These are phyloP conservation scores for Coemansia sp. DNA, from an alignment of 192 early-diverging fungal genomes.

Conservation along the genomic window DNA sequence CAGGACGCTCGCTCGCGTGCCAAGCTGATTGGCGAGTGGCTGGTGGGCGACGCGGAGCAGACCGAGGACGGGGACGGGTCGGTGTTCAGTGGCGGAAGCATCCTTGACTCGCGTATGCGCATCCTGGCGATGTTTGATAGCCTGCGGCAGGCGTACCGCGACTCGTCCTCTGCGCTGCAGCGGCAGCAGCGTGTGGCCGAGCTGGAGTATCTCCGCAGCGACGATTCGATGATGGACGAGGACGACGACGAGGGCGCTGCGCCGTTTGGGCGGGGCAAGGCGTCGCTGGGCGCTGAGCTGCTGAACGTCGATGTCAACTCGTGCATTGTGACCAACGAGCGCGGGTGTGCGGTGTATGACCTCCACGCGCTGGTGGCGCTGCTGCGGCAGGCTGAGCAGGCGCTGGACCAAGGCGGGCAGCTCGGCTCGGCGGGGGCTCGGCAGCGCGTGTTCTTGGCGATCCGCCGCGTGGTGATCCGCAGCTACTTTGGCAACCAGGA, in stretches of 20 bases:
- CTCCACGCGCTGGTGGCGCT: conserved; percentile 67
- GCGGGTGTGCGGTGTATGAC: conserved; percentile 69
- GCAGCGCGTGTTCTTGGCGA: conserved; percentile 57
- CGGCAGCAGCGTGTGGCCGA: conserved; percentile 28
- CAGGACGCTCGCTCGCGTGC: conserved; percentile 51
- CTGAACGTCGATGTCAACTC: conserved; percentile 59
- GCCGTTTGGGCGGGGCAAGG: conserved; percentile 54
- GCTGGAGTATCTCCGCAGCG: conserved; percentile 17
- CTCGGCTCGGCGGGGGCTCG: conserved; percentile 54
- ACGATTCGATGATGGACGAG: conserved; percentile 30
- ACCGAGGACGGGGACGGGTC: conserved; percentile 12
- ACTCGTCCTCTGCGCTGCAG: conserved; percentile 23
- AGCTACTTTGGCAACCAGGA: conserved; percentile 75
- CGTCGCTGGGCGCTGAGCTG: conserved; percentile 73
- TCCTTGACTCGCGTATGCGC: conserved; percentile 51
- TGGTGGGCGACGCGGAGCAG: conserved; percentile 45
- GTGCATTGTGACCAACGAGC: conserved; percentile 58
- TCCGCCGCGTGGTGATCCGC: conserved; percentile 64
- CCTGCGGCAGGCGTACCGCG: conserved; percentile 49
- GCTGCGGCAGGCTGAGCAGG: conserved; percentile 55
- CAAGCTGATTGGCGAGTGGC: conserved; percentile 51
- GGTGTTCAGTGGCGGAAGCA: conserved; percentile 15
- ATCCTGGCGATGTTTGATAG: conserved; percentile 45
- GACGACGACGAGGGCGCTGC: conserved; percentile 18
- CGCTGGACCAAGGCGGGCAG: conserved; percentile 52